Conservation (phyloP, 2,329 filamentous ascomycete species). For the Verticillium albo-atrum region DNA sequence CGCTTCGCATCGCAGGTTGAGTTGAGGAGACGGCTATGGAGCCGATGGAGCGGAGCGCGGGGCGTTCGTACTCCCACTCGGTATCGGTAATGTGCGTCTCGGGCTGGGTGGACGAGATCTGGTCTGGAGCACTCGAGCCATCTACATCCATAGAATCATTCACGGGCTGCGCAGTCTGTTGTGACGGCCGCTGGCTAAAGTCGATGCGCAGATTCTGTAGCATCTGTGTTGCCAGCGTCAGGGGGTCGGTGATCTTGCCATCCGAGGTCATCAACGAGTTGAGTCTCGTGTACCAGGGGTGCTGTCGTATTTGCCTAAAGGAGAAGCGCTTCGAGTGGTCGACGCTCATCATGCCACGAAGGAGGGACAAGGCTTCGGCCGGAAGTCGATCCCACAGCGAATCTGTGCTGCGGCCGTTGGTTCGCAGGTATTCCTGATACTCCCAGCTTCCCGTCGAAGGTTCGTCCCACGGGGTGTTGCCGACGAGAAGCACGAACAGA, state of each 20-base stretch:
- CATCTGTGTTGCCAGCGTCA: conserved; percentile 90
- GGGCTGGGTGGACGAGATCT: conserved; percentile 67
- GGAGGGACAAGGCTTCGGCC: conserved; percentile 67
- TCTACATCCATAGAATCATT: conserved; percentile 70
- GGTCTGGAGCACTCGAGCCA: conserved; percentile 32
- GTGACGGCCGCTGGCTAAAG: conserved; percentile 64
- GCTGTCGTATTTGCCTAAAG: conserved; percentile 80
- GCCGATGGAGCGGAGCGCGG: conserved; percentile 50
- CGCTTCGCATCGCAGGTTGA: conserved; percentile 36
- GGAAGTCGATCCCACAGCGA: conserved; percentile 82
- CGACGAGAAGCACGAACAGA: conserved; percentile 90
- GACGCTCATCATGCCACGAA: conserved; percentile 90
- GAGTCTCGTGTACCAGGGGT: conserved; percentile 88
- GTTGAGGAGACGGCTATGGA: conserved; percentile 41
- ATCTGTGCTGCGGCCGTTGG: conserved; percentile 76
- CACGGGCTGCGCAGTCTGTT: conserved; percentile 18
- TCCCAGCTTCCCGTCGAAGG: conserved; percentile 84
- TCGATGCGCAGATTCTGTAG: conserved; percentile 87
- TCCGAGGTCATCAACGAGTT: conserved; percentile 73
- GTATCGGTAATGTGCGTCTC: conserved; percentile 71
- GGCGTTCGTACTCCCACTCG: conserved; percentile 85
- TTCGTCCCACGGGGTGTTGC: conserved; percentile 97
- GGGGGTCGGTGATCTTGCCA: conserved; percentile 71
- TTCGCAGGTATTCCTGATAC: conserved; percentile 80
- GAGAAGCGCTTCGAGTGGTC: conserved; percentile 72